phyloP scores from a whole-genome alignment of 2,329 filamentous ascomycete genomes.

The Beauveria caledonica region DNA sequence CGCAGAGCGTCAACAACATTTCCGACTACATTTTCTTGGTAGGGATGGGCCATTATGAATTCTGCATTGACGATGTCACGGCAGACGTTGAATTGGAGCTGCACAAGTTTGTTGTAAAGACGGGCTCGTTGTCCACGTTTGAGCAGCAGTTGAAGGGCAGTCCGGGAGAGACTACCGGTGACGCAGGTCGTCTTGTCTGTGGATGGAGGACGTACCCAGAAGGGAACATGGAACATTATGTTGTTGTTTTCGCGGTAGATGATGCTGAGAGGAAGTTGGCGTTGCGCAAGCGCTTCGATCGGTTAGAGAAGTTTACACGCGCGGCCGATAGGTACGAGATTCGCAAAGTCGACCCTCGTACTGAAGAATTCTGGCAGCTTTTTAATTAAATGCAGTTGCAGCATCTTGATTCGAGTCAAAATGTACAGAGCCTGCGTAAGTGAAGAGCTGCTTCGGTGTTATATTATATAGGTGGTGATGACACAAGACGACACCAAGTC shows the following conservation, averaged over 20 bases:
- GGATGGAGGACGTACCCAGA: neutral
- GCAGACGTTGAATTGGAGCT: neutral
- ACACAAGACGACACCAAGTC: no score
- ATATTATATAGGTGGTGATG: no score
- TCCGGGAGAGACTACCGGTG: no score
- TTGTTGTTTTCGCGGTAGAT: neutral
- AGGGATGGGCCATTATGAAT: neutral
- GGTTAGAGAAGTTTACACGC: neutral
- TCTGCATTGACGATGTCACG: neutral
- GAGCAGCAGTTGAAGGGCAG: neutral
- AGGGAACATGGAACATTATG: neutral
- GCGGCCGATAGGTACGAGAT: neutral
- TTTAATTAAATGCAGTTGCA: no score
- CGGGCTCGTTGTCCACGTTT: neutral
- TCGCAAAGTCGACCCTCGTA: neutral
- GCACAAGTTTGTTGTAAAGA: neutral
- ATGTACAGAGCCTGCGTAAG: no score
- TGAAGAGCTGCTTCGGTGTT: no score
- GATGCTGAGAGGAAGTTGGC: neutral
- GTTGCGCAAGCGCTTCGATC: neutral
- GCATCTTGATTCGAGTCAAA: no score
- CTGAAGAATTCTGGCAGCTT: no score
- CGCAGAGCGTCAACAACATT: neutral
- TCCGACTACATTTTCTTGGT: neutral
- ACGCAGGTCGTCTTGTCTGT: neutral